Evolutionary conservation across 2,329 filamentous ascomycete genomes (phyloP).

Genomic region (Fusarium lateritium): DNA sequence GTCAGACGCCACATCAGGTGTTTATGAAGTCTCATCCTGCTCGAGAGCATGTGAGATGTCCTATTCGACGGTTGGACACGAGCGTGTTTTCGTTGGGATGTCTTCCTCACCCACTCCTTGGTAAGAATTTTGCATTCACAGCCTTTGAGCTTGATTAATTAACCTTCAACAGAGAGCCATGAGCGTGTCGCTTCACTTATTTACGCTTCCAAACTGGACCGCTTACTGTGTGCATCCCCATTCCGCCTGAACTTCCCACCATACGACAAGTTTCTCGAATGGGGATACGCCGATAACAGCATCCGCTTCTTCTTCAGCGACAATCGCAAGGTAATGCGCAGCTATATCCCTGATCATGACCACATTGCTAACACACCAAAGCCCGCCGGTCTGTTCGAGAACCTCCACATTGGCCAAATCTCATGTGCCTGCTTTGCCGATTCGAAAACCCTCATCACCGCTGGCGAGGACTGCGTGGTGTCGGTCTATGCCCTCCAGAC

Average conservation of each 20-base stretch:
- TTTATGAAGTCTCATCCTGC: slow-evolving; percentile 85
- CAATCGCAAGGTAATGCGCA: slow-evolving; percentile 74
- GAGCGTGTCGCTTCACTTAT: slow-evolving; percentile 86
- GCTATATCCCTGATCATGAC: slow-evolving; percentile 8
- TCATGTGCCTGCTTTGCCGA: slow-evolving; percentile 89
- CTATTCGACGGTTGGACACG: slow-evolving; percentile 80
- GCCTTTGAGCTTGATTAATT: not conserved
- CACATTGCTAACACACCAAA: slow-evolving; percentile 51
- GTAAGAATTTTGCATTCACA: slow-evolving; percentile 54
- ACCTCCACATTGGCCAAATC: slow-evolving; percentile 91
- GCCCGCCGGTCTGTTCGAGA: slow-evolving; percentile 90
- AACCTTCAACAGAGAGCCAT: slow-evolving; percentile 67
- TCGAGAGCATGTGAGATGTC: slow-evolving; percentile 78
- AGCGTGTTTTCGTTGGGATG: slow-evolving; percentile 82
- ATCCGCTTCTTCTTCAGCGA: slow-evolving; percentile 92
- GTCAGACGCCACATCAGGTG: slow-evolving; percentile 95
- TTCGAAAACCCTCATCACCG: slow-evolving; percentile 90
- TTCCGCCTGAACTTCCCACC: slow-evolving; percentile 91
- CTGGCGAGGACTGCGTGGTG: slow-evolving; percentile 92
- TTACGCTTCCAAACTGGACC: slow-evolving; percentile 84
- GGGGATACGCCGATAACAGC: slow-evolving; percentile 95
- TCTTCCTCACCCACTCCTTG: slow-evolving; percentile 83
- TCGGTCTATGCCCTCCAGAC: slow-evolving; percentile 84
- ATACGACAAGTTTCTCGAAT: slow-evolving; percentile 94
- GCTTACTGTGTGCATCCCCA: slow-evolving; percentile 85